Evolutionary conservation across 1,284 basidiomycete species (phyloP), one percentile per base, ranked within the genome.

Genomic region (Abortiporus biennis): DNA sequence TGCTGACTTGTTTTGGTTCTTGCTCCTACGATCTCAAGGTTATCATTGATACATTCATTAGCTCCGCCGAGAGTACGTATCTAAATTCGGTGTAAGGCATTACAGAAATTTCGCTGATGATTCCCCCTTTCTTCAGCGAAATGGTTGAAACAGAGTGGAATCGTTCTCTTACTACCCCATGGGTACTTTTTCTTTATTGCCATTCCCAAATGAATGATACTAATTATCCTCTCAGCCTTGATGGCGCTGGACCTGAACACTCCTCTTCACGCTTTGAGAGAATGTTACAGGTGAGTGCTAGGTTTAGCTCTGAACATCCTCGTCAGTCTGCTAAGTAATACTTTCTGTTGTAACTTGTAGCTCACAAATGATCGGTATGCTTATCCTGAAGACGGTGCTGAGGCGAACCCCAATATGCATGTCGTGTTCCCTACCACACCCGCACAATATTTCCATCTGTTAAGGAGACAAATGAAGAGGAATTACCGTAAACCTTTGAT

Each of bases 241-340:
- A 94, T 53, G 91, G 92, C 20, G 89, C 89, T 12, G 92, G 92
- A 2, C 92, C 92, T 0, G 92, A 95, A 58, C 92, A 95, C 59
- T 92, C 88, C 0, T 89, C 85, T 2, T 85, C 80, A 38, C 78
- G 90, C 22, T 71, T 94, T 29, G 92, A 95, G 59, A 71, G 91
- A 27, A 87, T 92, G 78, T 67, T 92, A 21, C 89, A 91, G 70
- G 85, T 84, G 43, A 43, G 56, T 39, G 46, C n/a, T n/a, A n/a
- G n/a, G n/a, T n/a, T n/a, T n/a, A n/a, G n/a, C n/a, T n/a, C n/a
- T n/a, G n/a, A n/a, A n/a, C n/a, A n/a, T n/a, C n/a, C n/a, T n/a
- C n/a, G n/a, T n/a, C n/a, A n/a, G n/a, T n/a, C n/a, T n/a, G n/a
- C n/a, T n/a, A n/a, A n/a, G n/a, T n/a, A n/a, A n/a, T n/a, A n/a